Conservation (phyloP, 495 filamentous ascomycete genomes). For the Articulospora tetracladia region DNA sequence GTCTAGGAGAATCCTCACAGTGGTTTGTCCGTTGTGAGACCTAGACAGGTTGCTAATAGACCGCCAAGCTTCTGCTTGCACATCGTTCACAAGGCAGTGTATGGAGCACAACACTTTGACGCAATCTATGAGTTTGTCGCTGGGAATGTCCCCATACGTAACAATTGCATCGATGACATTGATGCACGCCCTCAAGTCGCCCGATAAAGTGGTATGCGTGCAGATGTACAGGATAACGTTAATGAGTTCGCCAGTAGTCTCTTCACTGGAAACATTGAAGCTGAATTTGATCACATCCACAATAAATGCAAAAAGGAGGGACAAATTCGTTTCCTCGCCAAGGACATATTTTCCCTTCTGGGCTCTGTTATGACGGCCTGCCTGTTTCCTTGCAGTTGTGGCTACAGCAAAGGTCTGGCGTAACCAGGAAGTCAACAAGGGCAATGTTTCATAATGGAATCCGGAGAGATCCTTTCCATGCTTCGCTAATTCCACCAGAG, state of each 20-base stretch:
- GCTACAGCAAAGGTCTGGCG: constrained; percentile 50
- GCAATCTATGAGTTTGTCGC: constrained; percentile 59
- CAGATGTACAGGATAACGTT: constrained; percentile 67
- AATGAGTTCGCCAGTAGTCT: constrained; percentile 64
- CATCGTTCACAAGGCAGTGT: constrained; percentile 65
- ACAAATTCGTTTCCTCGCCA: constrained; percentile 65
- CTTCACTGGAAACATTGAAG: constrained; percentile 66
- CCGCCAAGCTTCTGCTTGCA: constrained; percentile 71
- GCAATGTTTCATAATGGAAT: constrained; percentile 59
- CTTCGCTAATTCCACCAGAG: constrained; percentile 58
- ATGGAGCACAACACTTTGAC: constrained; percentile 80
- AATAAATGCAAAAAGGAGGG: constrained; percentile 66
- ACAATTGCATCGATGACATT: constrained; percentile 75
- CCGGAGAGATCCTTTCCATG: constrained; percentile 59
- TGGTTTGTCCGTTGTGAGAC: constrained; percentile 72
- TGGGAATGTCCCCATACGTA: constrained; percentile 73
- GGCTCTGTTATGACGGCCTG: constrained; percentile 35
- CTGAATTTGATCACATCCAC: constrained; percentile 83
- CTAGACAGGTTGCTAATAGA: constrained; percentile 72
- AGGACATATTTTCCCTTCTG: constrained; percentile 41
- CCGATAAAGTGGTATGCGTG: constrained; percentile 65
- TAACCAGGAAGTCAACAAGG: constrained; percentile 56
- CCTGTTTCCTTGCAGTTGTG: constrained; percentile 40
- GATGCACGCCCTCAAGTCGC: constrained; percentile 73
- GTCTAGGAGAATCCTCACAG: constrained; percentile 59